Base-by-base conservation (phyloP, 1,284 basidiomycete species). In the Moesziomyces sp. region DNA sequence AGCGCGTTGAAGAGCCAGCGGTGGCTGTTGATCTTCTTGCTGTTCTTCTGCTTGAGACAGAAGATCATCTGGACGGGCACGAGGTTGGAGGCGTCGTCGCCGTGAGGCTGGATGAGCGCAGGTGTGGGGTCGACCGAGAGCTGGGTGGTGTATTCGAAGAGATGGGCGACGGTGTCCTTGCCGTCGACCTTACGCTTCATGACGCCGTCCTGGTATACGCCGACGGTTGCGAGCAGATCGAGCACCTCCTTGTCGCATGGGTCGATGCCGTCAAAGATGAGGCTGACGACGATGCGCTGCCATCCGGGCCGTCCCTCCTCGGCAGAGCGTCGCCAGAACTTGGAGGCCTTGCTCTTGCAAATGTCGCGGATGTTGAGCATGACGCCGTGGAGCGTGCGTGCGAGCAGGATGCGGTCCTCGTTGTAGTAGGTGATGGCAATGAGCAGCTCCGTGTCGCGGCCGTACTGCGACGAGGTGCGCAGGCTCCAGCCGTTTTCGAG, bases 351-450 rank as follows among this genome's bases (percentile, higher is more conserved):
- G 50, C 93, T 94, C 86, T 93, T 95, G 89, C 94, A 97, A 74
- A 98, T 98, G 81, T 98, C 95, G 76, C 95, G 92, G 74, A 99
- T 96, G 85, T 99, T 99, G 76, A 95, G 86, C 94, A 98, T 97
- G 82, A 98, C 92, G 71, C 93, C 93, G 81, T 97, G 94, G 48
- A 97, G 86, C 1, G 94, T 97, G 10, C 83, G 53, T 10, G 83
- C 81, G n/a, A 85, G 78, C 30, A 97, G 88, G 5, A 91, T 91
- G 86, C 97, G 96, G 88, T 98, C 94, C 86, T 97, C 95, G 84
- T 97, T 97, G 86, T 97, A 87, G 82, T 85, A 83, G 9, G 81
- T 83, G 45, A 83, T 80, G 26, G 78, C 66, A 26, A 99, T 97
- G 45, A 98, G 88, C 7, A 99, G 85, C 79, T 99, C 96, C 0